A percentile compares a stretch with the other conserved stretches of the same genome.
phyloP scores from a whole-genome alignment of 495 filamentous ascomycete genomes.

The Pyrenula massariospora region DNA sequence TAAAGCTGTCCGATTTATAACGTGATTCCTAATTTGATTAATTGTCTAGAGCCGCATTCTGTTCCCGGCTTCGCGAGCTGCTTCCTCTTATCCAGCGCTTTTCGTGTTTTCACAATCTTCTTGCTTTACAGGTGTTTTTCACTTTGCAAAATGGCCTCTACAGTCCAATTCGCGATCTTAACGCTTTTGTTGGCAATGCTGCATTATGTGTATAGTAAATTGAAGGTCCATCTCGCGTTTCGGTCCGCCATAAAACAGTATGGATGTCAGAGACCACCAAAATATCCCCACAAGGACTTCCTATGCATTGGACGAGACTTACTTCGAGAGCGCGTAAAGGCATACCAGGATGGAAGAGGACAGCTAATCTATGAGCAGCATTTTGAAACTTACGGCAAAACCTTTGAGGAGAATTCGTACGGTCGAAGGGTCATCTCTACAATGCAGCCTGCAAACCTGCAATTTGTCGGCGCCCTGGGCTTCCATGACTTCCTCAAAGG shows the following conservation, averaged over 20 bases:
- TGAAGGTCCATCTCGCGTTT: no score
- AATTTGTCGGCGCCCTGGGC: neutral
- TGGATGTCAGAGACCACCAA: neutral
- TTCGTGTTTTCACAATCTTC: no score
- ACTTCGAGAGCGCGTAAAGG: neutral
- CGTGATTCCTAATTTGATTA: no score
- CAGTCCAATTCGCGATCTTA: no score
- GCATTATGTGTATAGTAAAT: no score
- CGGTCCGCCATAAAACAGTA: neutral
- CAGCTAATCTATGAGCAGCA: conserved; percentile 5
- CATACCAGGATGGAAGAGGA: conserved; percentile 12
- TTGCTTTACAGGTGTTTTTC: no score
- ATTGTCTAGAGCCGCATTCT: no score
- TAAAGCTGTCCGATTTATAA: no score
- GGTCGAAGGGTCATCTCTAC: conserved; percentile 34
- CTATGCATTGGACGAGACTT: neutral
- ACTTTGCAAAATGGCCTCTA: no score
- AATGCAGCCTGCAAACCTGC: conserved; percentile 59
- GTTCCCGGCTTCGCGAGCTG: no score
- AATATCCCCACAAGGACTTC: neutral
- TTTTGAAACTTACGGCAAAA: conserved; percentile 21
- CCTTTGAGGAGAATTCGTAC: conserved; percentile 19
- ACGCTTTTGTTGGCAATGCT: no score
- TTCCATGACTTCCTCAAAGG: neutral
- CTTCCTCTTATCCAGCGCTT: no score